Evolutionary conservation across 495 filamentous ascomycete species (phyloP).

Genomic region (Aspergillus diversus): DNA sequence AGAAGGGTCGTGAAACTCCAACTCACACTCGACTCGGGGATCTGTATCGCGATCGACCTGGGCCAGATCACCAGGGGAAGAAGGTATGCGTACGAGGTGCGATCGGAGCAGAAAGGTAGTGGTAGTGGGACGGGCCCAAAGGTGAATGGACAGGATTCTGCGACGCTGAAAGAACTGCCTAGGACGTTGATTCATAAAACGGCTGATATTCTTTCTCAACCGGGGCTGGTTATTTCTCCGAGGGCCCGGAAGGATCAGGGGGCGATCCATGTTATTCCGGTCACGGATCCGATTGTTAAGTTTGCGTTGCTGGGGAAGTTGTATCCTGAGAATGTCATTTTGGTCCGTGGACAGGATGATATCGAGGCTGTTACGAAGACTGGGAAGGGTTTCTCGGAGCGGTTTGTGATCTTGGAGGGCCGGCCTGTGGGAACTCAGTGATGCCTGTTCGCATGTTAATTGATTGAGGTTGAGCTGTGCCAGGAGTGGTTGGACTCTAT

Average conservation of each 20-base stretch:
- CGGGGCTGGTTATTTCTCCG: constrained; percentile 3
- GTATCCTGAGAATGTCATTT: constrained; percentile 12
- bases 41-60: constrained; percentile 7
- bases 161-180: neutral
- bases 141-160: constrained; percentile 3
- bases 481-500: neutral
- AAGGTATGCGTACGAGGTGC: constrained; percentile 12
- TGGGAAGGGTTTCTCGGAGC: constrained; percentile 13
- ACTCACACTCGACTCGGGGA: constrained; percentile 13
- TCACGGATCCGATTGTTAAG: constrained; percentile 13
- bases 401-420: constrained; percentile 11
- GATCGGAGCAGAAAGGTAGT: neutral
- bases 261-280: constrained; percentile 10
- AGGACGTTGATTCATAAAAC: constrained; percentile 10
- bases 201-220: constrained; percentile 12
- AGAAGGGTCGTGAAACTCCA: constrained; percentile 7
- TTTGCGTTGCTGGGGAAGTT: constrained; percentile 8
- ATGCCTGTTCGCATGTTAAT: neutral
- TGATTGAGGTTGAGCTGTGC: neutral
- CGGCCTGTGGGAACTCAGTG: neutral
- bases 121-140: neutral
- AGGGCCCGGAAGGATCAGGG: neutral
- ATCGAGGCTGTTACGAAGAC: constrained; percentile 10
- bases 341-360: constrained; percentile 5
- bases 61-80: constrained; percentile 10